phyloP scores from a whole-genome alignment of 2,329 filamentous ascomycete genomes.

The Epichloe elymi region DNA sequence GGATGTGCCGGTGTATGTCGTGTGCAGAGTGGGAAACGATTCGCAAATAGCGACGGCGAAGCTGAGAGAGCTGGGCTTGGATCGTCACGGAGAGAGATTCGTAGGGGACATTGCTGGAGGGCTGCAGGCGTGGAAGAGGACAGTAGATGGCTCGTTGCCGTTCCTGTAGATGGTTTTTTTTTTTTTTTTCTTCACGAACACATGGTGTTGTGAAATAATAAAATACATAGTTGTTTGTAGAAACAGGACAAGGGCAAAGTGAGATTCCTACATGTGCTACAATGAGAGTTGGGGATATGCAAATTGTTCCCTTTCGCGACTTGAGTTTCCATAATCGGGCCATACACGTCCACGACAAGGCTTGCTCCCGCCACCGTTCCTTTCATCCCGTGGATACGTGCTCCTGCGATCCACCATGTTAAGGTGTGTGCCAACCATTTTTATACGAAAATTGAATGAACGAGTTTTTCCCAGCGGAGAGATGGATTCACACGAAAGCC shows the following conservation, averaged over 20 bases:
- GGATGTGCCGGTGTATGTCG: conserved; percentile 49
- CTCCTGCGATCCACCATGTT: neutral
- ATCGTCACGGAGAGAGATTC: conserved; percentile 36
- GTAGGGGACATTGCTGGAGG: conserved; percentile 63
- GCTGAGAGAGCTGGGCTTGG: conserved; percentile 48
- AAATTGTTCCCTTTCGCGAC: neutral
- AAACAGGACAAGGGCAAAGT: neutral
- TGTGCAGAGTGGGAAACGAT: conserved; percentile 68
- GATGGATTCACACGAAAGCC: conserved; percentile 38
- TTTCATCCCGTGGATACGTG: neutral
- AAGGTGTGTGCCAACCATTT: neutral
- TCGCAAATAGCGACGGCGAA: conserved; percentile 57
- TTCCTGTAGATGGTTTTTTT: conserved; percentile 27
- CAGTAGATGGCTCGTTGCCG: conserved; percentile 47
- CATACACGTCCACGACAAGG: neutral
- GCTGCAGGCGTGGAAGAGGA: conserved; percentile 56
- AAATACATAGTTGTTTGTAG: neutral
- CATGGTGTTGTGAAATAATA: neutral
- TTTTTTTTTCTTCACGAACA: neutral
- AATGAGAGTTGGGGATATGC: conserved; percentile 3
- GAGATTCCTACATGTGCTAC: conserved; percentile 5
- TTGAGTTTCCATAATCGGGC: neutral
- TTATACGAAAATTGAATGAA: neutral
- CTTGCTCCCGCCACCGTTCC: neutral
- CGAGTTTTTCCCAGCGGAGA: neutral